Evolutionary conservation across 129 eudicot species (phyloP).

Genomic region (Chrysanthemum seticuspe): DNA sequence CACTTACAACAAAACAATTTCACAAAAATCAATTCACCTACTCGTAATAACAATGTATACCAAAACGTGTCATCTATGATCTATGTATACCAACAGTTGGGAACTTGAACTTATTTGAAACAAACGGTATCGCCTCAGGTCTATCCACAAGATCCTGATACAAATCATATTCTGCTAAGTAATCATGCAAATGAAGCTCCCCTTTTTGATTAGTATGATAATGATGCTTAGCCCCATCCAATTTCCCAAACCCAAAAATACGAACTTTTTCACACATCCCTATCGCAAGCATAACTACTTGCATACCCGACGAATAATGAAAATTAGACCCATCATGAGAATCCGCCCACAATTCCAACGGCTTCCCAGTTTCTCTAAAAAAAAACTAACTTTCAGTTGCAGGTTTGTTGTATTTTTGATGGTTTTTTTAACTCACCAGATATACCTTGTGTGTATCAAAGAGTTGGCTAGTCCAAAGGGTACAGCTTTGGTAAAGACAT

Average conservation of each 20-base stretch:
- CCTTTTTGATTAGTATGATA: constrained; percentile 87
- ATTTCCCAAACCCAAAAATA: constrained; percentile 88
- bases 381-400: no score
- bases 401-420: no score
- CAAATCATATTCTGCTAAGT: constrained; percentile 82
- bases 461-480: no score
- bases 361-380: constrained; percentile 45
- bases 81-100: constrained; percentile 75
- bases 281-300: constrained; percentile 82
- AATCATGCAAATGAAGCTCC: constrained; percentile 91
- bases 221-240: constrained; percentile 69
- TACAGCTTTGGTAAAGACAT: no score
- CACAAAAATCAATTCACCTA: constrained; percentile 35
- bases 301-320: constrained; percentile 98
- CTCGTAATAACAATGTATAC: constrained; percentile 1
- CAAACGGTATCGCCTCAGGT: constrained; percentile 62
- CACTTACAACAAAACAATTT: constrained; percentile 21
- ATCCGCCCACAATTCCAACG: constrained; percentile 55
- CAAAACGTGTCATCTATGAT: constrained; percentile 30
- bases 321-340: constrained; percentile 70
- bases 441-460: no score
- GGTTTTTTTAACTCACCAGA: no score
- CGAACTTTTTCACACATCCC: constrained; percentile 84
- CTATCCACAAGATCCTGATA: constrained; percentile 68
- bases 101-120: constrained; percentile 73